Evolutionary conservation across 2,329 filamentous ascomycete genomes (phyloP).

Genomic region (Dactylonectria macrodidyma): DNA sequence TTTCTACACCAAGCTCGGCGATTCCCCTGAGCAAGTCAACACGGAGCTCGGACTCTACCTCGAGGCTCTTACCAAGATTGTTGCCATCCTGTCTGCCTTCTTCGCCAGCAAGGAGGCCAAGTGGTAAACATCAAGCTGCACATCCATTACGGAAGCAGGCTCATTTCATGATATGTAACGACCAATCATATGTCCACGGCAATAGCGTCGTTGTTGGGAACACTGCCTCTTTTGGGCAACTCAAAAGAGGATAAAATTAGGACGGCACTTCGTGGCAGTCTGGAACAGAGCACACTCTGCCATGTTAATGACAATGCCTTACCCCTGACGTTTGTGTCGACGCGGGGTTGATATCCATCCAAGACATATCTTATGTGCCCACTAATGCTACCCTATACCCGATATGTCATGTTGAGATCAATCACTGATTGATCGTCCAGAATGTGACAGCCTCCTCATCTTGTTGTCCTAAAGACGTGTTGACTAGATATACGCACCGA

Average conservation of each 20-base stretch:
- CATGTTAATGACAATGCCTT: slow-evolving; percentile 11
- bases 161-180: slow-evolving; percentile 27
- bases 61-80: slow-evolving; percentile 81
- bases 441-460: not conserved
- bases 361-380: not conserved
- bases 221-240: slow-evolving; percentile 16
- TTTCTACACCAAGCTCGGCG: slow-evolving; percentile 91
- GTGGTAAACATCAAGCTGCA: slow-evolving; percentile 60
- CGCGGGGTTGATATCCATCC: not conserved
- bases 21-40: slow-evolving; percentile 73
- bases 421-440: not conserved
- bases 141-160: slow-evolving; percentile 12
- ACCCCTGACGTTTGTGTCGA: not conserved
- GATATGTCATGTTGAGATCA: not conserved
- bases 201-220: slow-evolving; percentile 30
- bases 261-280: slow-evolving; percentile 19
- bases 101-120: slow-evolving; percentile 70
- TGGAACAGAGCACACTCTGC: slow-evolving; percentile 9
- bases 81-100: slow-evolving; percentile 80
- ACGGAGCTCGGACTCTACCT: slow-evolving; percentile 80
- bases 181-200: slow-evolving; percentile 22
- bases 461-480: not conserved
- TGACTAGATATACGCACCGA: too few species aligned
- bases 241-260: slow-evolving; percentile 25
- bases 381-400: not conserved